phyloP scores from a whole-genome alignment of 2,329 filamentous ascomycete species.

The Fonsecaea pugnacius region DNA sequence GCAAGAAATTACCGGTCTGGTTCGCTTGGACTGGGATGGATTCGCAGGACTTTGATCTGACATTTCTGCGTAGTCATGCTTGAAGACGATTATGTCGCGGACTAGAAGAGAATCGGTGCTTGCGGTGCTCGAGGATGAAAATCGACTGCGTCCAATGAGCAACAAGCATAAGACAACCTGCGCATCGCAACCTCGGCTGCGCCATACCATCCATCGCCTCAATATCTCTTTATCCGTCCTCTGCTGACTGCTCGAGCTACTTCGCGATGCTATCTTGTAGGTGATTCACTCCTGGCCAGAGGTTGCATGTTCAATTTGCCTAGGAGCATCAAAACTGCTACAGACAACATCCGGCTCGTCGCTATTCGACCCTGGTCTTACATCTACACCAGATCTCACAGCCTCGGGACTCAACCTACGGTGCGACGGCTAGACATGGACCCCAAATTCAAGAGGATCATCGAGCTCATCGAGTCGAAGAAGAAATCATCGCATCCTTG shows the following conservation, averaged over 20 bases:
- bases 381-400: background rate
- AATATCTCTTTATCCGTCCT: background rate
- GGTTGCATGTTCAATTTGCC: background rate
- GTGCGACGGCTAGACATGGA: slow-evolving; percentile 19
- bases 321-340: background rate
- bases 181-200: background rate
- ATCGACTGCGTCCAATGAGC: background rate
- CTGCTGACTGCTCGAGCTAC: background rate
- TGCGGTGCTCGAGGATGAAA: background rate
- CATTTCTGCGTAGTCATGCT: slow-evolving; percentile 17
- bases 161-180: background rate
- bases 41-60: slow-evolving; percentile 2
- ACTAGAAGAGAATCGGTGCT: background rate
- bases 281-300: background rate
- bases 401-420: background rate
- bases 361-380: background rate
- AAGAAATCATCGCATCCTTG: slow-evolving; percentile 35
- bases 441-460: slow-evolving; percentile 29
- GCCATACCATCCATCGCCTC: background rate
- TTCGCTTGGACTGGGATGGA: slow-evolving; percentile 24
- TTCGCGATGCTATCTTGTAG: background rate
- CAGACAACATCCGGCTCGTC: background rate
- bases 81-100: background rate
- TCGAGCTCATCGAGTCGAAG: slow-evolving; percentile 34
- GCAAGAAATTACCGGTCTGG: slow-evolving; percentile 43